Evolutionary conservation across 805 yeast genomes (phyloP).

Genomic region (Blastobotrys robertii): DNA sequence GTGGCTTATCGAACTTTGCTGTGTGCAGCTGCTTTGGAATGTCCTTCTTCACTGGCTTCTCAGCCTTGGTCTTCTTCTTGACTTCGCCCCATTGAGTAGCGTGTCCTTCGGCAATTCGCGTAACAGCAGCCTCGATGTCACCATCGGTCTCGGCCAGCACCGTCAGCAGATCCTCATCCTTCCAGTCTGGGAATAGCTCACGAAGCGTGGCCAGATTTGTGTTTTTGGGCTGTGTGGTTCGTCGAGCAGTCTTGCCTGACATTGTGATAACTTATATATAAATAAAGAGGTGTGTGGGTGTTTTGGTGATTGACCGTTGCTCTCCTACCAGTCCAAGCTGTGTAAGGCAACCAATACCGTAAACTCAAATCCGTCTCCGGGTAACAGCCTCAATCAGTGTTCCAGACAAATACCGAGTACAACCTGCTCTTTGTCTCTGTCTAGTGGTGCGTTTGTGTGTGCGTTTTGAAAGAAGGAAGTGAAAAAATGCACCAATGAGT

Average conservation of each 20-base stretch:
- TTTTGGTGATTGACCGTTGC: no score
- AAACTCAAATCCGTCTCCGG: no score
- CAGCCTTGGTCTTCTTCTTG: slow-evolving; percentile 35
- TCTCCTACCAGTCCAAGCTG: no score
- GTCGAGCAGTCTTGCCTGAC: background rate
- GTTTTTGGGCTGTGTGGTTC: background rate
- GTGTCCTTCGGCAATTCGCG: slow-evolving; percentile 81
- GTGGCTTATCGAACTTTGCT: slow-evolving; percentile 4
- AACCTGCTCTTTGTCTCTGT: no score
- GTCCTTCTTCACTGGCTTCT: slow-evolving; percentile 1
- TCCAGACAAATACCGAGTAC: no score
- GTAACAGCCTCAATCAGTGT: no score
- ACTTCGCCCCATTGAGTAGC: slow-evolving; percentile 93
- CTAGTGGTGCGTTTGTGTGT: no score
- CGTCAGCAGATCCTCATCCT: slow-evolving; percentile 67
- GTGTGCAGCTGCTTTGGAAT: slow-evolving; percentile 6
- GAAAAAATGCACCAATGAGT: no score
- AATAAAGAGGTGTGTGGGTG: background rate
- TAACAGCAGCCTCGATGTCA: slow-evolving; percentile 71
- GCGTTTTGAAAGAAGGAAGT: no score
- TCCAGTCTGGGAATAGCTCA: slow-evolving; percentile 95
- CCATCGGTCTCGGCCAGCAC: slow-evolving; percentile 63
- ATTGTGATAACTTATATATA: background rate
- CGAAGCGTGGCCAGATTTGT: slow-evolving; percentile 41
- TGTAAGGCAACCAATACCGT: no score